Evolutionary conservation across 2,329 filamentous ascomycete genomes (phyloP).

Genomic region (Aureobasidium sp.): DNA sequence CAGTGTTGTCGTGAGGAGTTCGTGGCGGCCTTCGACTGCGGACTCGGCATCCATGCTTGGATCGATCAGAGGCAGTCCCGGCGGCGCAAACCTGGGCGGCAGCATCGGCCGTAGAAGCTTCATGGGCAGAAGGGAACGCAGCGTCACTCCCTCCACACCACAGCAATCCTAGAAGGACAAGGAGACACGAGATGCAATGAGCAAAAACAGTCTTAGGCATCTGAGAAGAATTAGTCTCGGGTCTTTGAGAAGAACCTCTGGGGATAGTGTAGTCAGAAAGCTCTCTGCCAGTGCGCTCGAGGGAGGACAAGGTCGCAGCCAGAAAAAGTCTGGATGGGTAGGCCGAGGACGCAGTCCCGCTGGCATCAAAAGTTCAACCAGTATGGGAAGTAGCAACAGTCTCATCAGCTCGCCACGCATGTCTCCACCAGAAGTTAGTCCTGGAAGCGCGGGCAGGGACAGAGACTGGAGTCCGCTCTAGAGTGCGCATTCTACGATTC

Average conservation of each 20-base stretch:
- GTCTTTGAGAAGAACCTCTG: neutral
- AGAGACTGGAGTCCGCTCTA: no score
- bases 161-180: neutral
- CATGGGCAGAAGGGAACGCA: slow-evolving; percentile 17
- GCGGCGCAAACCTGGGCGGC: neutral
- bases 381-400: neutral
- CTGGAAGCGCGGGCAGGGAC: no score
- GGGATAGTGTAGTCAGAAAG: neutral
- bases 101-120: slow-evolving; percentile 16
- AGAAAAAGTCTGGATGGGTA: neutral
- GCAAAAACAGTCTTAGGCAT: neutral
- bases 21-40: slow-evolving; percentile 46
- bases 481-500: no score
- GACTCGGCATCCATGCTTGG: neutral
- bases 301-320: neutral
- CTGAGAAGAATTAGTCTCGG: neutral
- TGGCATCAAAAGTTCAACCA: neutral
- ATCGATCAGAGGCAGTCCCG: neutral
- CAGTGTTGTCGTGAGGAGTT: slow-evolving; percentile 68
- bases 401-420: neutral
- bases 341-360: neutral
- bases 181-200: neutral
- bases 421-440: neutral
- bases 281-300: neutral
- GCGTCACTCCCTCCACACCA: slow-evolving; percentile 12